Conservation (phyloP, 306 rosid species). For the Macrotyloma uniflorum region DNA sequence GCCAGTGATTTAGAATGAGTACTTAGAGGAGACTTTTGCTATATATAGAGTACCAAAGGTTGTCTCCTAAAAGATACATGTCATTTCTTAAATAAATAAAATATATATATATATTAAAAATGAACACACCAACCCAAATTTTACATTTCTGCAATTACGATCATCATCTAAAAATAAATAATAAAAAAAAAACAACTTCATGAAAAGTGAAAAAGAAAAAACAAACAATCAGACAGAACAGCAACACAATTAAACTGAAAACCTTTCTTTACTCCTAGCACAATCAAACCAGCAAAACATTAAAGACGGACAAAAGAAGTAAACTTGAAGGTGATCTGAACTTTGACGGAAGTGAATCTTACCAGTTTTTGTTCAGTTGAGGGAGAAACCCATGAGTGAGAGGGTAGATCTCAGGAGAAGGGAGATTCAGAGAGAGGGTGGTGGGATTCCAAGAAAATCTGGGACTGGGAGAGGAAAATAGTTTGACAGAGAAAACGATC, state of each 20-base stretch:
- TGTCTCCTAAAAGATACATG: not conserved
- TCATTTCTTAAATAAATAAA: no score
- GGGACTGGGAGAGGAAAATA: constrained; percentile 17
- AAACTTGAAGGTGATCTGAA: constrained; percentile 26
- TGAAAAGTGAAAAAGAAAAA: not conserved
- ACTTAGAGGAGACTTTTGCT: not conserved
- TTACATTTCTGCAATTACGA: not conserved
- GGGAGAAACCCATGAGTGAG: constrained; percentile 24
- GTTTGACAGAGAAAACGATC: constrained; percentile 7
- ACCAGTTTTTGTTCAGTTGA: constrained; percentile 35
- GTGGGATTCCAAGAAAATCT: constrained; percentile 44
- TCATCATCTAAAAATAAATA: not conserved
- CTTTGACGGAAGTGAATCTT: constrained; percentile 45
- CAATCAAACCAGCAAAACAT: constrained; percentile 14
- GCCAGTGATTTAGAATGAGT: not conserved
- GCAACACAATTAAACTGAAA: not conserved
- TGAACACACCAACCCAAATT: not conserved
- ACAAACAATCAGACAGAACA: no score
- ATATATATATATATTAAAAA: no score
- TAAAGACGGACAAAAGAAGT: not conserved
- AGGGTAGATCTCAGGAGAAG: constrained; percentile 50
- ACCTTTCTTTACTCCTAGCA: not conserved
- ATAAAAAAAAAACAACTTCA: not conserved
- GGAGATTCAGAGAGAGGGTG: not conserved
- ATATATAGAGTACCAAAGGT: no score